Base-by-base conservation (phyloP, 2,329 filamentous ascomycete genomes). In the Camillea tinctor region DNA sequence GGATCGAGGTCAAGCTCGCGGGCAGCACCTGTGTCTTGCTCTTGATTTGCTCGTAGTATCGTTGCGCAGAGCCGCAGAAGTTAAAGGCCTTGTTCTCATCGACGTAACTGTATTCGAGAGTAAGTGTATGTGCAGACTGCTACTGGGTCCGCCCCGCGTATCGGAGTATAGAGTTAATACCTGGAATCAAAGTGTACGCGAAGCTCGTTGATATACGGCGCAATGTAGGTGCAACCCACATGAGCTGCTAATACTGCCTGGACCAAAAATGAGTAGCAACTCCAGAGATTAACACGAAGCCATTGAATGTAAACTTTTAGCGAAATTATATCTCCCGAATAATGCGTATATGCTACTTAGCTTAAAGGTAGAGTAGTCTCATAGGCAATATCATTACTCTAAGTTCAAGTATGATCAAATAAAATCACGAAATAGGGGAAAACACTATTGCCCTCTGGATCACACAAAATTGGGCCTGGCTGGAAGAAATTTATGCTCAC, bases 181-280 rank as follows among this genome's bases (percentile, higher is more conserved):
- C 72, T 75, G 13, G 74, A 67, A 50, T 85, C 81, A 59, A 88
- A 84, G 66, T 88, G 85, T 4, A 87, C 86, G 63, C 81, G 83
- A 49, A 89, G 74, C 64, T 88, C 85, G 67, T 89, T 88, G 26
- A 89, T 83, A 62, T 88, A 89, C 0, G 87, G 87, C 0, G 86
- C 84, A 50, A 89, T 84, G 66, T 88, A 89, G 0, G 80, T 80
- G 65, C 85, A 88, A 3, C 80, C 78, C 0, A 80, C 82, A 54
- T 86, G 81, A 1, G 79, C 81, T 0, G 87, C 86, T 1, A 88
- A 74, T 1, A 78, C 77, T 0, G 85, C 86, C 68, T 59, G 20
- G 9, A 6, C 1, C 8, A 11, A 4, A 30, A 11, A 30, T 49
- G 4, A 49, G n/a, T 49, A 49, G 17, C 44, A 49, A 17, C 59